phyloP scores from a whole-genome alignment of 345 rosid genomes.

The Populus deltoides region DNA sequence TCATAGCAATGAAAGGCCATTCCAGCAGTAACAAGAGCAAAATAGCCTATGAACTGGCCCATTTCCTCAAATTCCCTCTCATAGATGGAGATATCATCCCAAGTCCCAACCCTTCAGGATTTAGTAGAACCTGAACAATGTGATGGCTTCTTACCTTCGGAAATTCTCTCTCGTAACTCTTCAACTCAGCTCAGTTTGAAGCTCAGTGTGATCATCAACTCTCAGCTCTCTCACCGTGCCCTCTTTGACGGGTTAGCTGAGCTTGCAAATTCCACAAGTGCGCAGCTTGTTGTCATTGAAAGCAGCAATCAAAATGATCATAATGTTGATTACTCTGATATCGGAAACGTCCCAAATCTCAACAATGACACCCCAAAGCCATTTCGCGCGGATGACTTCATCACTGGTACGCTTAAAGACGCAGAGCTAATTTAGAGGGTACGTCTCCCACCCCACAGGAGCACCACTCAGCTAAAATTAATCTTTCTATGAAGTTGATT shows the following conservation, averaged over 20 bases:
- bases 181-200: constrained; percentile 1
- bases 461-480: not conserved
- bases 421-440: not conserved
- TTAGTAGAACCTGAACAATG: too few species aligned
- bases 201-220: not conserved
- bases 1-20: not conserved
- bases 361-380: not conserved
- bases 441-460: not conserved
- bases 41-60: not conserved
- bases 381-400: not conserved
- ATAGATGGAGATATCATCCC: not conserved
- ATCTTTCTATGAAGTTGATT: too few species aligned
- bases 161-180: not conserved
- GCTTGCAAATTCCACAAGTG: not conserved
- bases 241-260: not conserved
- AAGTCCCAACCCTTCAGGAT: not conserved
- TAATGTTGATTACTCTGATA: not conserved
- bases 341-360: not conserved
- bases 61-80: not conserved
- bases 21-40: not conserved
- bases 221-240: not conserved
- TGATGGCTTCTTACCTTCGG: not conserved
- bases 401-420: not conserved
- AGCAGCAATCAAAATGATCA: not conserved
- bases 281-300: not conserved